Percentiles rank a stretch among this genome's conserved stretches.
Evolutionary conservation across 2,329 filamentous ascomycete species (phyloP).

Genomic region (Pyrenochaeta sp.): DNA sequence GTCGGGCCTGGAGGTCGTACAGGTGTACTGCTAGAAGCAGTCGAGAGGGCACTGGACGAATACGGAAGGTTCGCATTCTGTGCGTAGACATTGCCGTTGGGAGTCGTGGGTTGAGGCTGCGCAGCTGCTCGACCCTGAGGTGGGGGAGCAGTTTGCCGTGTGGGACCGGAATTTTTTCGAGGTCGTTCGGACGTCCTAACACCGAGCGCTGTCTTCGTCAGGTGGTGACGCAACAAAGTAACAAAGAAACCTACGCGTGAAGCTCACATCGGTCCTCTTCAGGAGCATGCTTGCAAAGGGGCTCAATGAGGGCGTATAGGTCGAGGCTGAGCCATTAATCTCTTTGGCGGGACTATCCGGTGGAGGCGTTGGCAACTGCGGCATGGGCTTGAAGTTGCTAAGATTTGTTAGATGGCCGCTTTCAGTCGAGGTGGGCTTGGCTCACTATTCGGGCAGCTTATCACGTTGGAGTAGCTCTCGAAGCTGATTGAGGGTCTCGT

Average conservation of each 20-base stretch:
- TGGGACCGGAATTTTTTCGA: conserved; percentile 15
- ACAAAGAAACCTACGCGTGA: conserved; percentile 36
- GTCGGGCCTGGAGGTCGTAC: conserved; percentile 47
- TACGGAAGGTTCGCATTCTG: conserved; percentile 26
- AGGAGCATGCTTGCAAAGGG: conserved; percentile 65
- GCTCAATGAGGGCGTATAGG: conserved; percentile 49
- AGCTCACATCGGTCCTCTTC: conserved; percentile 50
- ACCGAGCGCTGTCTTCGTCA: conserved; percentile 31
- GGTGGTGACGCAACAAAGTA: neutral
- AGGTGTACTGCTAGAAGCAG: conserved; percentile 24
- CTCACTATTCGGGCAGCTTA: conserved; percentile 74
- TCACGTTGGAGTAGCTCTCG: conserved; percentile 76
- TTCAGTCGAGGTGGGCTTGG: conserved; percentile 23
- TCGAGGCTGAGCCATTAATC: conserved; percentile 29
- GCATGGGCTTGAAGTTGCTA: conserved; percentile 44
- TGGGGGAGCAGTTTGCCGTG: conserved; percentile 17
- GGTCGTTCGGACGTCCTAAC: conserved; percentile 15
- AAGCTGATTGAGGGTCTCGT: conserved; percentile 77
- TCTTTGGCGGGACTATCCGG: conserved; percentile 35
- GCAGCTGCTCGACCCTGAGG: conserved; percentile 16
- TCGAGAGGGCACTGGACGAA: conserved; percentile 22
- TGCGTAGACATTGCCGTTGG: conserved; percentile 19
- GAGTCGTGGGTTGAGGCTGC: conserved; percentile 15
- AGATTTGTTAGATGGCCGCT: conserved; percentile 16
- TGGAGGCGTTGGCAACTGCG: conserved; percentile 42